phyloP scores from a whole-genome alignment of 768 basidiomycete species.

The Kwoniella shandongensis region DNA sequence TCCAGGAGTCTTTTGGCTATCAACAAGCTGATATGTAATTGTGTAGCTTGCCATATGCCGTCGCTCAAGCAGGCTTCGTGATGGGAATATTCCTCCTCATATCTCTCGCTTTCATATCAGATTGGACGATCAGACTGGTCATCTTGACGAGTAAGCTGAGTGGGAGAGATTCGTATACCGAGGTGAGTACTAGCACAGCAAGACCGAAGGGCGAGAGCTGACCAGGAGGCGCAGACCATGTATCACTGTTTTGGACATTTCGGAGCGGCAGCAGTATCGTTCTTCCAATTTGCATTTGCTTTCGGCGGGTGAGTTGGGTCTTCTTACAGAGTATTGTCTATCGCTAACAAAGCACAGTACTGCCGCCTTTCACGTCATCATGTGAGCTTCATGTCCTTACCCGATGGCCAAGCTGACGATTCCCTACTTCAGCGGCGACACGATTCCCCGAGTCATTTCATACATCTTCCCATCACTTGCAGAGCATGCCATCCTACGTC shows the following conservation, averaged over 20 bases:
- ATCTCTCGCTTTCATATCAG: conserved; percentile 74
- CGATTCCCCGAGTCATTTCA: conserved; percentile 89
- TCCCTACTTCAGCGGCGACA: conserved; percentile 65
- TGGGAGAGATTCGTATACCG: conserved; percentile 86
- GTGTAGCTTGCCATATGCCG: conserved; percentile 81
- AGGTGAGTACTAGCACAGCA: conserved; percentile 45
- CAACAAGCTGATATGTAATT: not conserved
- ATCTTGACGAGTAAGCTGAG: conserved; percentile 94
- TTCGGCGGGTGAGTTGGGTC: conserved; percentile 68
- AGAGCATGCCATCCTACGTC: conserved; percentile 68
- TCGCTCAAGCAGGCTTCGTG: conserved; percentile 91
- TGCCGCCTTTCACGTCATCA: conserved; percentile 98
- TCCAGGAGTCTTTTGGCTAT: not conserved
- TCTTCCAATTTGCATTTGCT: conserved; percentile 97
- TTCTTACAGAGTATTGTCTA: not conserved
- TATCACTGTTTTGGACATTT: conserved; percentile 83
- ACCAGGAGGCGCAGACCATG: conserved; percentile 63
- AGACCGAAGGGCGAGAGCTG: not conserved
- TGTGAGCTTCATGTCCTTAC: conserved; percentile 56
- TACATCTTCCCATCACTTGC: conserved; percentile 71
- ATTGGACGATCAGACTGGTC: conserved; percentile 87
- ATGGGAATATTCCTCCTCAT: conserved; percentile 80
- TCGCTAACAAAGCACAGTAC: conserved; percentile 59
- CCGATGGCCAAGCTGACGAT: conserved; percentile 8
- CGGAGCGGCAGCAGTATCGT: conserved; percentile 89